Evolutionary conservation across 192 early-diverging fungal genomes (phyloP), one percentile per base, ranked within the genome.

Genomic region (Backusella circina): DNA sequence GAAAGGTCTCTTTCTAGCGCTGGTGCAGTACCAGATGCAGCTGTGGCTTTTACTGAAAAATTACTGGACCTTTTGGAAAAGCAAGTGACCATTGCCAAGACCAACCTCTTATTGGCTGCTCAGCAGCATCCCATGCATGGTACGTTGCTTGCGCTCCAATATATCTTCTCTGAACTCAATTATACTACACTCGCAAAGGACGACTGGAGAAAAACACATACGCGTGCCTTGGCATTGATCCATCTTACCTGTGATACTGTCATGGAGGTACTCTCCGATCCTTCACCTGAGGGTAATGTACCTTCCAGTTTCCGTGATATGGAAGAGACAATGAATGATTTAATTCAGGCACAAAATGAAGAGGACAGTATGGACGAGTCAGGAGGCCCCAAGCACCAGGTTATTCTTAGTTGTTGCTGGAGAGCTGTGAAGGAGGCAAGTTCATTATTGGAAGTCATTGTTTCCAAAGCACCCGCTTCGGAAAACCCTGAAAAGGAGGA

Each of bases 331-430:
- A 83, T 86, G 32, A 82, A 86, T 41, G 84, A 84, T n/a, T 73
- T 88, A 7, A 79, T 88, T 21, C 78, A 78, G 37, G 75, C 81
- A 5, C 77, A 67, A 39, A 77, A 82, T 3, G 86, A 84, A 39
- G 85, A 79, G 5, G 84, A 83, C 21, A 84, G 83, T 51, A 84
- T 76, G 4, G 85, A 84, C 16, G 71, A 75, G 47, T 75, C 76
- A 6, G 67, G 82, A 61, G 79, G 92, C 51, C 77, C 91, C 66
- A 92, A 94, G 18, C 91, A 95, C 70, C 96, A 97, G 75, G 87
- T 95, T 5, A 93, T 97, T 67, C 75, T 98, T 65, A 94, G 94
- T 73, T 93, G 92, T 72, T 97, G 95, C 82, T 98, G 96, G 92
- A 86, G 96, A 69, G 93, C 94, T 16, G 90, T 98, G 65, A 97